These are phyloP conservation scores for Cotoneaster glaucophyllus DNA, from an alignment of 306 rosid species.

Conservation along the genomic window DNA sequence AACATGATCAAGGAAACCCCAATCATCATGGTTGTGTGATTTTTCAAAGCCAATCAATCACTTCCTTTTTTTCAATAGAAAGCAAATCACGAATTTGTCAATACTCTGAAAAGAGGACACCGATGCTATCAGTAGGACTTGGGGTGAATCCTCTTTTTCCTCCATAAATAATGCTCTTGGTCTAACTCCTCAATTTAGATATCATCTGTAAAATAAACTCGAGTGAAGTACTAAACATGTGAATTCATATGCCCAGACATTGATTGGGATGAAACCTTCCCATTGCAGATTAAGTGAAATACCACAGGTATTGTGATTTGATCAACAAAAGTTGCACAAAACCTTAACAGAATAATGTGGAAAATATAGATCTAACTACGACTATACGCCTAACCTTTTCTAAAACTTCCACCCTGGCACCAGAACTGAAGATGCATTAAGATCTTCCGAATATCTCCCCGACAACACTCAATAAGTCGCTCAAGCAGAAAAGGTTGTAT, in stretches of 20 bases:
- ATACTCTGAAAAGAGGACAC: not conserved
- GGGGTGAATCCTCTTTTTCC: not conserved
- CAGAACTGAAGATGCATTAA: constrained; percentile 87
- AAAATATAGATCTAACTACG: not conserved
- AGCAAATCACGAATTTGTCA: not conserved
- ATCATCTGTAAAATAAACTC: not conserved
- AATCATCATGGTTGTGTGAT: not conserved
- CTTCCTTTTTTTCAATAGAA: too few relatives aligned
- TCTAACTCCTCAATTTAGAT: not conserved
- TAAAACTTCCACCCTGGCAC: constrained; percentile 57
- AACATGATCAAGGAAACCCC: not conserved
- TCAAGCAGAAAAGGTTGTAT: constrained; percentile 47
- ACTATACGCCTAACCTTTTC: constrained; percentile 35
- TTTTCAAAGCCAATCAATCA: not conserved
- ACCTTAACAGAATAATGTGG: not conserved
- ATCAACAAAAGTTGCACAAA: not conserved
- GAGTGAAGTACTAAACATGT: not conserved
- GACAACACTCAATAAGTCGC: constrained; percentile 49
- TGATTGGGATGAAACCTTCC: not conserved
- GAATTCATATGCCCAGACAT: not conserved
- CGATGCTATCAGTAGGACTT: not conserved
- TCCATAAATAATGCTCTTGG: not conserved
- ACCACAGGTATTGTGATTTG: not conserved
- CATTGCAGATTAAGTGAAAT: not conserved
- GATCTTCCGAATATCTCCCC: constrained; percentile 73